phyloP scores from a whole-genome alignment of 495 filamentous ascomycete genomes.

The Aspergillus diversus region DNA sequence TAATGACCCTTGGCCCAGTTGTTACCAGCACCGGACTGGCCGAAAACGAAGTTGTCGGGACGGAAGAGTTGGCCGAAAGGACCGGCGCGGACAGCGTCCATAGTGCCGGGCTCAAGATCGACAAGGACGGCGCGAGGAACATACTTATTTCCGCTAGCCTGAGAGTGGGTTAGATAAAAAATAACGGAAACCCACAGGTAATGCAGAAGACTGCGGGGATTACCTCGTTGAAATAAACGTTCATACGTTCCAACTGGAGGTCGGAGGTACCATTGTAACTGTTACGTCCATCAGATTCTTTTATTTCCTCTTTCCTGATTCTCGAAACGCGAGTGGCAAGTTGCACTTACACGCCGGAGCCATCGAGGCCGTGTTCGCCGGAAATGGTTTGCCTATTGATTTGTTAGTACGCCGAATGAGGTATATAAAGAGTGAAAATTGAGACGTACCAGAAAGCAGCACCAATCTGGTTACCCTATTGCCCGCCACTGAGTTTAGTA shows the following conservation, averaged over 20 bases:
- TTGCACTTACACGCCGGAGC: slow-evolving; percentile 80
- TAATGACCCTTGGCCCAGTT: slow-evolving; percentile 99
- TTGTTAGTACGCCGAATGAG: slow-evolving; percentile 31
- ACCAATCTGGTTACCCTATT: slow-evolving; percentile 99
- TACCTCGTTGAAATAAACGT: slow-evolving; percentile 99
- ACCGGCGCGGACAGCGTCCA: slow-evolving; percentile 99
- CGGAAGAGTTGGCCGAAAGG: slow-evolving; percentile 99
- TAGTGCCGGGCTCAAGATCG: slow-evolving; percentile 96
- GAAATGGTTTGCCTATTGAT: slow-evolving; percentile 86
- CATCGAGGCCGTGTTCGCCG: slow-evolving; percentile 98
- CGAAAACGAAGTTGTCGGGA: slow-evolving; percentile 99
- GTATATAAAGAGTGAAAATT: slow-evolving; percentile 4
- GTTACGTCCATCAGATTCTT: slow-evolving; percentile 35
- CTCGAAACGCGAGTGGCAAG: slow-evolving; percentile 4
- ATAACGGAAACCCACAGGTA: neutral
- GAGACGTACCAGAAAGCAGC: slow-evolving; percentile 91
- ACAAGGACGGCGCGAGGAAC: slow-evolving; percentile 99
- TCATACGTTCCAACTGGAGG: slow-evolving; percentile 99
- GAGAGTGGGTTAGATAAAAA: slow-evolving; percentile 24
- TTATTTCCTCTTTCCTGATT: slow-evolving; percentile 18
- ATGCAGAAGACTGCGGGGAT: no score
- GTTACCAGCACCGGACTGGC: slow-evolving; percentile 99
- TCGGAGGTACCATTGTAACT: slow-evolving; percentile 98
- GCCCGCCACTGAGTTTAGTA: slow-evolving; percentile 36
- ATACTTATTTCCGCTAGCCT: slow-evolving; percentile 98